Evolutionary conservation across 345 rosid genomes (phyloP), one percentile per base, ranked within the genome.

Genomic region (Linum usitatissimum): DNA sequence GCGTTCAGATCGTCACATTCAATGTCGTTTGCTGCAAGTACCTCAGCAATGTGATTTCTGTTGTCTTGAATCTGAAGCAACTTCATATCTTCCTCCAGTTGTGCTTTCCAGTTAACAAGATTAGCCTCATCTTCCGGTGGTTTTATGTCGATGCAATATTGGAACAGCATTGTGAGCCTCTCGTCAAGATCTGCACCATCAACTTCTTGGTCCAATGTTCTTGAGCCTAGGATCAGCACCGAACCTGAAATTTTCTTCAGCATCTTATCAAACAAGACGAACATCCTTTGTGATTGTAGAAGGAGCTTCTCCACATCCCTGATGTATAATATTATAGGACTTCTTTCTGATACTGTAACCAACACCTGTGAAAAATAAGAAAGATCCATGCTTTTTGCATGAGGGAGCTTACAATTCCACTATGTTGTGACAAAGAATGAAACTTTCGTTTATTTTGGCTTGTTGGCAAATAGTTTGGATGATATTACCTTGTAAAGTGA

Each of bases 41-140:
- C 97, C 75, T 90, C 93, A 0, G 92, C 84, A 19, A 88, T 90
- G 80, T 87, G 96, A 73, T 90, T 90, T 70, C 80, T 90, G 82
- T 86, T 93, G 71, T 93, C 99, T 79, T 76, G 89, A 75, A 80
- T 74, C 71, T 86, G 92, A 40, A 88, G 80, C 76, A 53, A 66
- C 74, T 88, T 94, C 86, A 81, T 86, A 71, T 90, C 99, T 69
- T 90, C 87, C 78, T 90, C 96, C 73, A 94, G 69, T 42, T 83
- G 81, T 21, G 79, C 75, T 73, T 77, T 90, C 99, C 99, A 94
- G 83, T 71, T 82, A 63, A 67, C 72, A 59, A 75, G 90, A 80
- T 73, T 75, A 54, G 80, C 69, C 79, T 88, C 95, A 55, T 94
- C 97, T 69, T 86, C 90, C 0, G 96, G 94, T 58, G 94, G 85